phyloP scores from a whole-genome alignment of 768 basidiomycete genomes.

The Glaciozyma martinii region DNA sequence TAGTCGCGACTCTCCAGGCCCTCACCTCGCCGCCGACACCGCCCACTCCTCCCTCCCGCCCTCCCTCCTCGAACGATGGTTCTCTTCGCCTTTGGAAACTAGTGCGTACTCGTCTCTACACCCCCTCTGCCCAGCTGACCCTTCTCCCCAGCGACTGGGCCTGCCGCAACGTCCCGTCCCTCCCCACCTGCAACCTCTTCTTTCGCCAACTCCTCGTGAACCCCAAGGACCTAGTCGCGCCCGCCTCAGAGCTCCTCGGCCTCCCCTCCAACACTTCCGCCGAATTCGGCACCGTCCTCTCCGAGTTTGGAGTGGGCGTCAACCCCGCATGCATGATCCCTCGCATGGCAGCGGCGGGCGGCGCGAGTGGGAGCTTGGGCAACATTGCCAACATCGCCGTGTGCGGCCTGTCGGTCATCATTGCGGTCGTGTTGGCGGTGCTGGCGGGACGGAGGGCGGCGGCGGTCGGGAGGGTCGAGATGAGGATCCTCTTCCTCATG shows the following conservation, averaged over 20 bases:
- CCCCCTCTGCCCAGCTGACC: not conserved
- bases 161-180: conserved; percentile 62
- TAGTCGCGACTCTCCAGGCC: too few relatives aligned
- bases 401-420: conserved; percentile 62
- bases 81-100: conserved; percentile 23
- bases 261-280: conserved; percentile 36
- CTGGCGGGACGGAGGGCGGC: conserved; percentile 62
- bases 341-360: conserved; percentile 48
- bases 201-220: conserved; percentile 60
- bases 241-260: conserved; percentile 19
- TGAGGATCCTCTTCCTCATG: conserved; percentile 37
- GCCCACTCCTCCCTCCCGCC: not conserved
- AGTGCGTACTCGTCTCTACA: not conserved
- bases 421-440: conserved; percentile 53
- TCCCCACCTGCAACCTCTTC: conserved; percentile 92
- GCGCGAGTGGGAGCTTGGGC: conserved; percentile 51
- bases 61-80: conserved; percentile 1
- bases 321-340: conserved; percentile 72
- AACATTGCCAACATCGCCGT: conserved; percentile 79
- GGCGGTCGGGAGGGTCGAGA: conserved; percentile 60
- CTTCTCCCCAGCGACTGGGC: conserved; percentile 49
- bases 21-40: not conserved
- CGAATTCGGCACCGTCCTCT: conserved; percentile 43
- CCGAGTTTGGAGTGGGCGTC: conserved; percentile 67
- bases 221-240: conserved; percentile 18